A percentile compares a stretch with the other conserved stretches of the same genome.
Evolutionary conservation across 2,329 filamentous ascomycete genomes (phyloP).

Genomic region (Colletotrichum lini): DNA sequence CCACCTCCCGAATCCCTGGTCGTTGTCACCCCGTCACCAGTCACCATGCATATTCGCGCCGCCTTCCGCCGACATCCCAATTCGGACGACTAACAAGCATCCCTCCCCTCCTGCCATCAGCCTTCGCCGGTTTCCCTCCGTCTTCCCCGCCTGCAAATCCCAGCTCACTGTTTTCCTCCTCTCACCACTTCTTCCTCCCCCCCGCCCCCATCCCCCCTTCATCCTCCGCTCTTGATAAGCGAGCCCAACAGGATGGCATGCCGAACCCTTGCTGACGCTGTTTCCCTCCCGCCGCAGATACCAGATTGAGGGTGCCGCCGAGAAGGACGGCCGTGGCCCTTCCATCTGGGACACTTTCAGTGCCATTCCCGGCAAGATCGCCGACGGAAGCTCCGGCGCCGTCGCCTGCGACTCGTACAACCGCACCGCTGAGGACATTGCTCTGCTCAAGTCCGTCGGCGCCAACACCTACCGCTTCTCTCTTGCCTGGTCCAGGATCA

Average conservation of each 20-base stretch:
- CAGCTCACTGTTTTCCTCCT: neutral
- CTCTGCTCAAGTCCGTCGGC: constrained; percentile 80
- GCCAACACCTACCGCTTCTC: constrained; percentile 87
- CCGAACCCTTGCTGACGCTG: constrained; percentile 30
- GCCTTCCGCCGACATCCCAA: constrained; percentile 30
- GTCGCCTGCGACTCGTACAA: constrained; percentile 92
- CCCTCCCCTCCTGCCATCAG: constrained; percentile 27
- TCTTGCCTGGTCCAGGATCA: constrained; percentile 86
- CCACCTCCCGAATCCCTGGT: constrained; percentile 11
- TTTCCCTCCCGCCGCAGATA: constrained; percentile 68
- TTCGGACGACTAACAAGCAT: constrained; percentile 35
- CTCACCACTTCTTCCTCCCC: constrained; percentile 1
- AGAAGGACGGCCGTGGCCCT: constrained; percentile 83
- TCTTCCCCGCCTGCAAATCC: constrained; percentile 26
- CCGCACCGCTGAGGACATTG: constrained; percentile 82
- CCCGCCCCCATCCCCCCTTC: neutral
- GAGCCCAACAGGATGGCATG: constrained; percentile 25
- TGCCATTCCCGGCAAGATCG: constrained; percentile 84
- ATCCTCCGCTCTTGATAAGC: constrained; percentile 14
- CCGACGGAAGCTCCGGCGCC: constrained; percentile 80
- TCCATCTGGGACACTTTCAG: constrained; percentile 96
- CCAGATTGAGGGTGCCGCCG: constrained; percentile 85
- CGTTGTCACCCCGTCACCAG: neutral
- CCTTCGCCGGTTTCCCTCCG: constrained; percentile 26
- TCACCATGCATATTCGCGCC: constrained; percentile 25